Base-by-base conservation (phyloP, 1,139 yeast genomes). In the Yamadazyma diospyri region DNA sequence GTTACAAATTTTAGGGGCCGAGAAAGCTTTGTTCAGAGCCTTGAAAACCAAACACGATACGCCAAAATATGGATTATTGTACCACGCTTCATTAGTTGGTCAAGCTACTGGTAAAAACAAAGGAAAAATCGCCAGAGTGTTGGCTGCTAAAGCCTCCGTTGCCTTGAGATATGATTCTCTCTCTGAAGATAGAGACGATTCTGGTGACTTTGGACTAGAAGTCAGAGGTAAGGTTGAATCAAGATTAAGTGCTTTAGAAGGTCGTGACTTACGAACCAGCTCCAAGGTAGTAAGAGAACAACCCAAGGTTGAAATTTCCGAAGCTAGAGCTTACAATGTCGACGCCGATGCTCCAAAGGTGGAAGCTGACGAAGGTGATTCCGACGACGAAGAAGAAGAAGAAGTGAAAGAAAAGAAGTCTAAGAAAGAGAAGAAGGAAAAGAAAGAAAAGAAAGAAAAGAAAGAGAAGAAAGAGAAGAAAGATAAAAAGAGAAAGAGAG, bases 131-230 rank as follows among this genome's bases (percentile, higher is more conserved):
- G 97, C 99, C 37, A 83, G 99, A 72, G 96, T 92, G 51, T 77
- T 92, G 50, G 99, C 99, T 51, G 97, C 97, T 43, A 92, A 92
- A 72, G 95, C 97, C 48, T 94, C 98, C 33, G 94, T 92, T 55
- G 86, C 96, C 43, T 72, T 92, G 51, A 83, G 98, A 72, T 92
- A 85, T 61, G 99, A 92, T 69, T 95, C 97, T 26, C 74, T 94
- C 43, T 85, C 97, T 46, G 99, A 92, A 69, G 97, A 92, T 53
- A 81, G 97, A 64, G 94, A 85, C 51, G 97, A 92, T 54, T 78
- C 86, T 39, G 97, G 97, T 46, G 94, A 88, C 49, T 76, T 89
- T 52, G 99, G 99, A 55, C 72, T 86, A 51, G 86, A 82, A 49
- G 92, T 85, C 48, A 81, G 98, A 69, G 78, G 86, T 49, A 88